Percentiles rank a stretch among this genome's conserved stretches.
Conservation (phyloP, 2,329 filamentous ascomycete genomes). For the Xenoacremonium recifei region DNA sequence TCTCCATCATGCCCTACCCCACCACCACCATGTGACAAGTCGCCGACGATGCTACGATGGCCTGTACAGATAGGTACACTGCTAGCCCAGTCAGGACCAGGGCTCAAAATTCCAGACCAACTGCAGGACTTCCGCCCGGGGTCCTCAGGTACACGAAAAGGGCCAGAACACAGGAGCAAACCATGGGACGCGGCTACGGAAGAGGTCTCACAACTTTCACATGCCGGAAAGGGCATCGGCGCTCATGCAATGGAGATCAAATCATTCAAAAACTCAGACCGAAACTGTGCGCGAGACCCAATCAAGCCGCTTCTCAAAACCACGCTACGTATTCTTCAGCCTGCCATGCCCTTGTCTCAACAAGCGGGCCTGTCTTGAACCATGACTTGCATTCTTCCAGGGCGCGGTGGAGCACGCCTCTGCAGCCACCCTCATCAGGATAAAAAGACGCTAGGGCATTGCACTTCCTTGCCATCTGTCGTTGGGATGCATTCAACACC, state of each 20-base stretch:
- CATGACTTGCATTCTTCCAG: constrained; percentile 27
- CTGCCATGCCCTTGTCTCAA: constrained; percentile 23
- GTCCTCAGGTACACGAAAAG: not conserved
- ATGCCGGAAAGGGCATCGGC: constrained; percentile 15
- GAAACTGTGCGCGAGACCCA: constrained; percentile 12
- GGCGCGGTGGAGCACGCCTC: constrained; percentile 14
- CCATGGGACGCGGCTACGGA: not conserved
- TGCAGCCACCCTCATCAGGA: constrained; percentile 21
- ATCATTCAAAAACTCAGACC: constrained; percentile 16
- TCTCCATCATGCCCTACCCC: not conserved
- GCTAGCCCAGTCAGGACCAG: no score
- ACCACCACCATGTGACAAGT: not conserved
- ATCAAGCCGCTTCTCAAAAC: constrained; percentile 15
- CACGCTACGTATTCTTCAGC: constrained; percentile 21
- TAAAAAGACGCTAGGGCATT: no score
- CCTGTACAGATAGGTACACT: not conserved
- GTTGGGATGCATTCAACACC: constrained; percentile 8
- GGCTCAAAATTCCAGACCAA: no score
- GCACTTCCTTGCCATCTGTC: no score
- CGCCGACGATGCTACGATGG: not conserved
- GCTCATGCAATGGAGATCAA: constrained; percentile 20
- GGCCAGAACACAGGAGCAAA: no score
- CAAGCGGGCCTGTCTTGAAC: constrained; percentile 25
- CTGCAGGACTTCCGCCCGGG: not conserved
- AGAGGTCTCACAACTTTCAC: not conserved